phyloP scores from a whole-genome alignment of 345 rosid species.

The Citrus australasica region DNA sequence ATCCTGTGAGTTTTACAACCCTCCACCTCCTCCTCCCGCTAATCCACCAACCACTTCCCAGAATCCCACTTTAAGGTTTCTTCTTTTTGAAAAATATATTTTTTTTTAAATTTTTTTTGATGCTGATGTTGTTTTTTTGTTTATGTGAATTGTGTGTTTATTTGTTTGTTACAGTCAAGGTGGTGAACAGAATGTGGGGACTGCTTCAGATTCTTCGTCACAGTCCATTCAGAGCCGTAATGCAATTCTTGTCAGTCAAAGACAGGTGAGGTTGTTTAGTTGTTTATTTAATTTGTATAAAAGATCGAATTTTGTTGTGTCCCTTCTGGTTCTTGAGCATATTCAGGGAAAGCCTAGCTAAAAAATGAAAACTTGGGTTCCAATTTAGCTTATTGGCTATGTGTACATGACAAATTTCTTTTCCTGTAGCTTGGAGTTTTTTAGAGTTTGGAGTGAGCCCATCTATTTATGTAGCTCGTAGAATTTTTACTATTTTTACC shows the following conservation, averaged over 20 bases:
- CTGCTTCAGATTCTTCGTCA: constrained; percentile 23
- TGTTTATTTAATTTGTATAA: not conserved
- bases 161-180: constrained; percentile 27
- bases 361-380: not conserved
- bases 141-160: not conserved
- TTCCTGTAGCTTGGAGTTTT: not conserved
- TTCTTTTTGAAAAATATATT: not conserved
- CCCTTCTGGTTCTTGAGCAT: not conserved
- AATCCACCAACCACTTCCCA: constrained; percentile 12
- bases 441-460: not conserved
- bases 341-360: not conserved
- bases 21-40: constrained; percentile 45
- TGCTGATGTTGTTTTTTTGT: not conserved
- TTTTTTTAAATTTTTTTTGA: no score
- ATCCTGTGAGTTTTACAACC: constrained; percentile 66
- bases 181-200: constrained; percentile 28
- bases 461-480: not conserved
- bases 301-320: not conserved
- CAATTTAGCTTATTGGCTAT: not conserved
- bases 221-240: constrained; percentile 52
- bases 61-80: constrained; percentile 38
- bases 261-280: constrained; percentile 56
- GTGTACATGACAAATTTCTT: not conserved
- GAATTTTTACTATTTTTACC: not conserved
- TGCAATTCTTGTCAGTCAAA: constrained; percentile 82